Percentiles rank a stretch among this genome's conserved stretches.
phyloP scores from a whole-genome alignment of 441 rosid species.

The Gossypium aridum region DNA sequence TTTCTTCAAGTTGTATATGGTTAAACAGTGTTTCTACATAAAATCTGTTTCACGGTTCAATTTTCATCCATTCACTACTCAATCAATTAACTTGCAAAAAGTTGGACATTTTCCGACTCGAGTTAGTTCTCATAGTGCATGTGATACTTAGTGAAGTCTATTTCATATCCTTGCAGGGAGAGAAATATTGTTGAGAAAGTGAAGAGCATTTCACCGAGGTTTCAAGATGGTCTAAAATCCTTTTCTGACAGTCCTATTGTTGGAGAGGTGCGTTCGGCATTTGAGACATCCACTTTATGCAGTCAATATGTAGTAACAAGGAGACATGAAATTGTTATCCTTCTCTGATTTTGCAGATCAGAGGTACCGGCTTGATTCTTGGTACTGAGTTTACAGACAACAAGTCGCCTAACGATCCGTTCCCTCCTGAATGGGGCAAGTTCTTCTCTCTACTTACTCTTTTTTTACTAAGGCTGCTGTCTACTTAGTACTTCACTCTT shows the following conservation, averaged over 20 bases:
- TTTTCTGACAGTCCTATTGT: conserved; percentile 72
- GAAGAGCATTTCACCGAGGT: conserved; percentile 45
- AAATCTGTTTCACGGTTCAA: not conserved
- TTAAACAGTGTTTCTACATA: not conserved
- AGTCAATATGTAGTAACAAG: not conserved
- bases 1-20: not conserved
- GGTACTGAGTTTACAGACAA: conserved; percentile 80
- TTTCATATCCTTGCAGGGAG: conserved; percentile 48
- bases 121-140: not conserved
- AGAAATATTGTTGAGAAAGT: conserved; percentile 61
- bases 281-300: conserved; percentile 1
- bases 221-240: conserved; percentile 88
- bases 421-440: conserved; percentile 97
- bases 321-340: not conserved
- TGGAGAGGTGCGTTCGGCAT: conserved; percentile 59
- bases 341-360: conserved; percentile 44
- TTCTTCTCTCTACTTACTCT: conserved; percentile 2
- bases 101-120: not conserved
- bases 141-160: not conserved
- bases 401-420: conserved; percentile 80
- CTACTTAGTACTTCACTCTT: no score
- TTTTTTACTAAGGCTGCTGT: no score
- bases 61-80: not conserved
- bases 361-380: conserved; percentile 90
- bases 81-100: not conserved